Evolutionary conservation across 2,329 filamentous ascomycete genomes (phyloP).

Genomic region (Botrytis hyacinthi): DNA sequence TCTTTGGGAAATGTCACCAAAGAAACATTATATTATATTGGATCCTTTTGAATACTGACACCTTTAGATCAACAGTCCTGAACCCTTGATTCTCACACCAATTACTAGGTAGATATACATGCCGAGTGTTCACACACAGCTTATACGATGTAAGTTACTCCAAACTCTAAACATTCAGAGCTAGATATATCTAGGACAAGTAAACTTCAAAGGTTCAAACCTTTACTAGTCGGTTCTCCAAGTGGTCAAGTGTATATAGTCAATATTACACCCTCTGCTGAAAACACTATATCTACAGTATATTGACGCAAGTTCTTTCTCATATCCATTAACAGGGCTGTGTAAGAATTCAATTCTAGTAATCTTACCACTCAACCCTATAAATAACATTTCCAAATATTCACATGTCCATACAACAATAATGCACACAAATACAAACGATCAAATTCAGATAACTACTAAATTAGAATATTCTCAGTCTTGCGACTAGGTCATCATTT

Average conservation of each 20-base stretch:
- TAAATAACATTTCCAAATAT: background rate
- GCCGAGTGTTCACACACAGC: background rate
- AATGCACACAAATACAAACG: background rate
- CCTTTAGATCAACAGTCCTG: background rate
- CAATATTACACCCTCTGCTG: background rate
- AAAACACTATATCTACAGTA: background rate
- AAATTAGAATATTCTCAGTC: background rate
- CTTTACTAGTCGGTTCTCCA: background rate
- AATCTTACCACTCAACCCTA: background rate
- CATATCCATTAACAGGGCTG: background rate
- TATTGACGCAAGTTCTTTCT: background rate
- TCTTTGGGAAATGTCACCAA: background rate
- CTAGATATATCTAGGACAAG: background rate
- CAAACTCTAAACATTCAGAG: background rate
- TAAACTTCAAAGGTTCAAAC: background rate
- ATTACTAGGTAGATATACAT: background rate
- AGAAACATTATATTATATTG: background rate
- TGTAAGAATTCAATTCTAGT: background rate
- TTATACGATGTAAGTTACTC: background rate
- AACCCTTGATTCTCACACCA: background rate
- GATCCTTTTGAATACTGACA: background rate
- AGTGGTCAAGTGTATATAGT: background rate
- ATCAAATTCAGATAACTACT: background rate
- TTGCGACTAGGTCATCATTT: conserved; percentile 4
- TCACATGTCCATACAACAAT: background rate